Conservation (phyloP, 1,139 yeast genomes). For the Hyphopichia burtonii region DNA sequence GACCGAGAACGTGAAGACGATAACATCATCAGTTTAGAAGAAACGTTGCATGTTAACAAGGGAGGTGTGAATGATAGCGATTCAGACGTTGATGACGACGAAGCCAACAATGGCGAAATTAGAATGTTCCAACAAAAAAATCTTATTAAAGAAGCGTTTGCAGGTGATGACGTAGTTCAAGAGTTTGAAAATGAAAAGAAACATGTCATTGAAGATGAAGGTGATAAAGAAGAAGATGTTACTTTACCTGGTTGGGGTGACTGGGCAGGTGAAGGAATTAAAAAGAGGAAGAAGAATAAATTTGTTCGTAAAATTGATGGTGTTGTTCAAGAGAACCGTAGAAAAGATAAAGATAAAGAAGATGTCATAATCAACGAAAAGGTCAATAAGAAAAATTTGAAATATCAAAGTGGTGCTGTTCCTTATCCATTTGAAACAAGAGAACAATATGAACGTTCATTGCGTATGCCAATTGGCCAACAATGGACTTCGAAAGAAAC, state of each 20-base stretch:
- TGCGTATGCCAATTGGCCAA: slow-evolving; percentile 96
- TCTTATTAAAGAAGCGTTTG: slow-evolving; percentile 87
- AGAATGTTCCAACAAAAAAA: slow-evolving; percentile 73
- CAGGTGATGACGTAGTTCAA: slow-evolving; percentile 88
- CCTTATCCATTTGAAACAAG: slow-evolving; percentile 92
- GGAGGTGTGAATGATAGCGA: slow-evolving; percentile 22
- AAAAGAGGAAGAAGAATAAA: slow-evolving; percentile 54
- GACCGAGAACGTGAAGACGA: slow-evolving; percentile 26
- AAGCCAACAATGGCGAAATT: slow-evolving; percentile 30
- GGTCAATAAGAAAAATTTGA: slow-evolving; percentile 77
- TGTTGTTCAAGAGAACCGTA: slow-evolving; percentile 62
- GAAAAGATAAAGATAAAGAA: slow-evolving; percentile 73
- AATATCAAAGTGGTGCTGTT: slow-evolving; percentile 81
- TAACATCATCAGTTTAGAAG: slow-evolving; percentile 48
- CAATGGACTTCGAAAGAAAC: slow-evolving; percentile 92
- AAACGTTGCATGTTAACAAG: slow-evolving; percentile 38
- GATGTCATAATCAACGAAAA: slow-evolving; percentile 89
- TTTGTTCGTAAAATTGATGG: slow-evolving; percentile 72
- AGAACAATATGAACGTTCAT: slow-evolving; percentile 91
- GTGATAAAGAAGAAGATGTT: slow-evolving; percentile 79
- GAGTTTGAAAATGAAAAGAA: slow-evolving; percentile 78
- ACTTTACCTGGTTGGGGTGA: slow-evolving; percentile 96
- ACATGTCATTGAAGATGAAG: slow-evolving; percentile 71
- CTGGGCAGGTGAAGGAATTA: slow-evolving; percentile 62
- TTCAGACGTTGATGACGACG: slow-evolving; percentile 39